A percentile compares a stretch with the other conserved stretches of the same genome.
These are phyloP conservation scores for Lachancea sp. DNA, from an alignment of 805 yeast species.

Conservation along the genomic window DNA sequence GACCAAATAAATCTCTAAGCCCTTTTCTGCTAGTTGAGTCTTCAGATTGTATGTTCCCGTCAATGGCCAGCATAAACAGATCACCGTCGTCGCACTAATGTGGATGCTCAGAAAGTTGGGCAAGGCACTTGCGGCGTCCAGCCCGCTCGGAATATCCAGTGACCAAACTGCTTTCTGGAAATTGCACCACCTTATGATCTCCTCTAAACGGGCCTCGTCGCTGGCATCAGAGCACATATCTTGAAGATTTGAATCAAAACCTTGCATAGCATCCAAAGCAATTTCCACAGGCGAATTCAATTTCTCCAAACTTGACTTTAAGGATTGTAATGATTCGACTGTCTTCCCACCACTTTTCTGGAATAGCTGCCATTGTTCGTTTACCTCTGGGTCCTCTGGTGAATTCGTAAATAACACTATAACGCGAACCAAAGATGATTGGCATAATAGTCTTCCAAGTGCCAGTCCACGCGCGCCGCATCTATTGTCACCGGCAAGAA, in stretches of 20 bases:
- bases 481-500: conserved; percentile 66
- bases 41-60: conserved; percentile 41
- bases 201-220: conserved; percentile 22
- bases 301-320: conserved; percentile 33
- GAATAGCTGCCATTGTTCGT: conserved; percentile 49
- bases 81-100: conserved; percentile 49
- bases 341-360: conserved; percentile 64
- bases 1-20: conserved; percentile 45
- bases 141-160: conserved; percentile 74
- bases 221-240: conserved; percentile 13
- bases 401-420: conserved; percentile 40
- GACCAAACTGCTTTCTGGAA: conserved; percentile 36
- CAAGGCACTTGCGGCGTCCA: conserved; percentile 74
- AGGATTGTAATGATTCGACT: conserved; percentile 35
- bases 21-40: conserved; percentile 8
- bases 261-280: conserved; percentile 78
- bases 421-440: conserved; percentile 60
- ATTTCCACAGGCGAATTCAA: conserved; percentile 72
- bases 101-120: conserved; percentile 29
- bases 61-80: conserved; percentile 69
- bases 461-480: conserved; percentile 74
- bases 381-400: conserved; percentile 32
- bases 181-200: conserved; percentile 65
- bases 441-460: conserved; percentile 63
- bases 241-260: conserved; percentile 46